Conservation (phyloP, 495 filamentous ascomycete genomes). For the Cryomyces antarcticus region DNA sequence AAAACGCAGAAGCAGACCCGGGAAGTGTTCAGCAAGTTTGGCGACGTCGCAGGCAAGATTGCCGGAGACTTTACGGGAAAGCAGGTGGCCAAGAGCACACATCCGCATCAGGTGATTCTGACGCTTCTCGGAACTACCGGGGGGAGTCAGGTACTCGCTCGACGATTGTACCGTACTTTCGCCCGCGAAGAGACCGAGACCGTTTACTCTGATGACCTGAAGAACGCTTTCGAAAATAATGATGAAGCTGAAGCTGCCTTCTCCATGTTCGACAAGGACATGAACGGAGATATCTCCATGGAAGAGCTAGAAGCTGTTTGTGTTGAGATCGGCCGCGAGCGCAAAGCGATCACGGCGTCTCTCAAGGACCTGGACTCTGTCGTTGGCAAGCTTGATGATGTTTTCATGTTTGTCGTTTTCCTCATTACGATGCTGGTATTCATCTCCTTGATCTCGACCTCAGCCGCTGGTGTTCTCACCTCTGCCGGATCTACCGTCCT, state of each 20-base stretch:
- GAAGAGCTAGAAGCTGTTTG: constrained; percentile 85
- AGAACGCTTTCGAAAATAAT: constrained; percentile 56
- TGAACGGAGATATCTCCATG: constrained; percentile 95
- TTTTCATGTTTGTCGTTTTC: constrained; percentile 69
- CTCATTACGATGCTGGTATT: constrained; percentile 69
- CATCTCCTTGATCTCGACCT: constrained; percentile 72
- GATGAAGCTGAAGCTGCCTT: constrained; percentile 90
- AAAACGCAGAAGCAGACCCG: constrained; percentile 49
- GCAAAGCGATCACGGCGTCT: constrained; percentile 85
- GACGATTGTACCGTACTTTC: constrained; percentile 84
- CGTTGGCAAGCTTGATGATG: constrained; percentile 71
- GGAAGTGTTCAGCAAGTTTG: constrained; percentile 55
- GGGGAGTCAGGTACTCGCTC: constrained; percentile 71
- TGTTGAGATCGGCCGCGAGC: constrained; percentile 84
- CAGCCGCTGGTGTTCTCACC: constrained; percentile 65
- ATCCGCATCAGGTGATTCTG: constrained; percentile 66
- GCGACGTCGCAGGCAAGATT: constrained; percentile 72
- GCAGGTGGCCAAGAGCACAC: constrained; percentile 47
- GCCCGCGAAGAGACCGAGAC: constrained; percentile 52
- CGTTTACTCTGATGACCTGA: constrained; percentile 55
- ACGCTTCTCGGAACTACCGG: constrained; percentile 49
- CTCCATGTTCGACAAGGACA: constrained; percentile 82
- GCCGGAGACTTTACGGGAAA: constrained; percentile 90
- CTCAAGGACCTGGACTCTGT: constrained; percentile 92
- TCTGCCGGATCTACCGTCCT: constrained; percentile 72